Evolutionary conservation across 108 stramenopile species (phyloP).

Genomic region (Cyclotella kingstonii): DNA sequence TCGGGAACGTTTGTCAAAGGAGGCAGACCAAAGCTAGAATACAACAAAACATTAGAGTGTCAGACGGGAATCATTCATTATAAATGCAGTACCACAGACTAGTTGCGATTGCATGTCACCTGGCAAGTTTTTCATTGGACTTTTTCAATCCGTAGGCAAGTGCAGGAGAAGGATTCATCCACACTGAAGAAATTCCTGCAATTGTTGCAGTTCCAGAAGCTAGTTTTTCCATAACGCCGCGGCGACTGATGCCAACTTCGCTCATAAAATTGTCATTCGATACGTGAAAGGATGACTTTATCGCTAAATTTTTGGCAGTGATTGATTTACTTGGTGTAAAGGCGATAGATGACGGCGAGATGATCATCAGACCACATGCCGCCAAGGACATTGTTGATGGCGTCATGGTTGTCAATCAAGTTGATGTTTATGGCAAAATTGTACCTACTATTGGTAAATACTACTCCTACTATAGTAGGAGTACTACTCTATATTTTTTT

Average conservation of each 20-base stretch:
- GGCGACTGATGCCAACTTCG: conserved; percentile 41
- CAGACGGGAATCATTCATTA: neutral
- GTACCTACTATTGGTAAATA: too few species aligned
- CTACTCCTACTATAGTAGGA: too few species aligned
- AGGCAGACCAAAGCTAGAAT: conserved; percentile 58
- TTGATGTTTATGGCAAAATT: too few species aligned
- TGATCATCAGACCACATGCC: conserved; percentile 1
- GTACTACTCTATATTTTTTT: too few species aligned
- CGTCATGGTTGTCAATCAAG: conserved; percentile 9
- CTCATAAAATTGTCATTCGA: conserved; percentile 8
- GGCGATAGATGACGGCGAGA: neutral
- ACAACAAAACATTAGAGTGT: neutral
- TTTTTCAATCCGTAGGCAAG: conserved; percentile 70
- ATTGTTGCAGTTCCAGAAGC: conserved; percentile 46
- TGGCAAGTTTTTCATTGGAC: conserved; percentile 67
- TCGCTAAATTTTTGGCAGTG: neutral
- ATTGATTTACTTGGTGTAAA: conserved; percentile 10
- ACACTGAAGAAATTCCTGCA: conserved; percentile 46
- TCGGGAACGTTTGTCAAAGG: conserved; percentile 55
- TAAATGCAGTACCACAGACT: conserved; percentile 7
- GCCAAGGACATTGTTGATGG: neutral
- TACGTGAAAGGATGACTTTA: conserved; percentile 3
- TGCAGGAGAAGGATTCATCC: conserved; percentile 55
- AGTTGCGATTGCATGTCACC: conserved; percentile 23
- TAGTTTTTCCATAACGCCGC: conserved; percentile 60